Evolutionary conservation across 108 stramenopile genomes (phyloP).

Genomic region (Asterionellopsis glacialis): DNA sequence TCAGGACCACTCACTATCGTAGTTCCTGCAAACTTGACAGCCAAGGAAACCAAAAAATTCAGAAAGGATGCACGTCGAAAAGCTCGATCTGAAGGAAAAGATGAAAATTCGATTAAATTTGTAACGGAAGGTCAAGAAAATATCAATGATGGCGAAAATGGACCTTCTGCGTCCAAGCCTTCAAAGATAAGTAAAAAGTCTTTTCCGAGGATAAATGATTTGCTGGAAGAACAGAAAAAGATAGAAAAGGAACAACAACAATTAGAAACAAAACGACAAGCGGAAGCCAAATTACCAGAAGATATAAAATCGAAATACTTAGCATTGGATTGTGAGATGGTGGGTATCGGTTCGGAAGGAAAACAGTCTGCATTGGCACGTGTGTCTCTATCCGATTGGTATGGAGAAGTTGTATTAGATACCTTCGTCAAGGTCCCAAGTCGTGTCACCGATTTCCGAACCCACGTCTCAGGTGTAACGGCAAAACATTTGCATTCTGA

Average conservation of each 20-base stretch:
- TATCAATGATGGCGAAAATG: conserved; percentile 3
- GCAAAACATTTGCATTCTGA: conserved; percentile 63
- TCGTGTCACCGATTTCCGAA: conserved; percentile 94
- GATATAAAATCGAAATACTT: conserved; percentile 48
- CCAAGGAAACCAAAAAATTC: conserved; percentile 75
- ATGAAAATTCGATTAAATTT: conserved; percentile 53
- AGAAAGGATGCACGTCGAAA: conserved; percentile 79
- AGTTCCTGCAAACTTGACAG: conserved; percentile 42
- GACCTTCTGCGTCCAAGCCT: background rate
- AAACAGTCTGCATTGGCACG: conserved; percentile 80
- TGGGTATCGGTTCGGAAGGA: conserved; percentile 88
- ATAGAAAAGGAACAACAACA: conserved; percentile 29
- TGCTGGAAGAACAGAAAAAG: conserved; percentile 56
- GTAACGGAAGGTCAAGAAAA: conserved; percentile 30
- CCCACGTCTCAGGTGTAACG: conserved; percentile 79
- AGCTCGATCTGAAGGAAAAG: conserved; percentile 38
- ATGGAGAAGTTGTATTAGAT: conserved; percentile 67
- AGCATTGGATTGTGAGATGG: conserved; percentile 99
- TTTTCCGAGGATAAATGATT: conserved; percentile 74
- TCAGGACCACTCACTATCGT: conserved; percentile 5
- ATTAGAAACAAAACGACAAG: conserved; percentile 22
- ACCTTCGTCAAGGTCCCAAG: conserved; percentile 85
- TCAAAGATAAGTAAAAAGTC: conserved; percentile 13
- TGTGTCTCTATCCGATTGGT: conserved; percentile 81
- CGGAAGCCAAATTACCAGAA: conserved; percentile 38